Conservation (phyloP, 768 basidiomycete genomes). For the Paxillus rubicundulus region DNA sequence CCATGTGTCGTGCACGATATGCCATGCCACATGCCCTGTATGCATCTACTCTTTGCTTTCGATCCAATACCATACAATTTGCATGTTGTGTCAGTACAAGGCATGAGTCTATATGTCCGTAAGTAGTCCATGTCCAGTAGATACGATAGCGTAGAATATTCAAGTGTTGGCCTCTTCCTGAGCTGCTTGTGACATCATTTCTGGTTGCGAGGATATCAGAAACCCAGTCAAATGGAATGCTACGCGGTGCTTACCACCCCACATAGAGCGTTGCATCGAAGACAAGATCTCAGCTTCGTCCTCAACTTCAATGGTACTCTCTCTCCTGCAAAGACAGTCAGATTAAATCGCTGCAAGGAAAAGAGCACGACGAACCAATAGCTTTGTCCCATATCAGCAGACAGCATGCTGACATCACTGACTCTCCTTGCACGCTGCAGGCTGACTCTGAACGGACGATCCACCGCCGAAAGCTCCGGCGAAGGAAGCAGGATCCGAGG, state of each 20-base stretch:
- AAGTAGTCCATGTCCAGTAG: slow-evolving; percentile 9
- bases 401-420: slow-evolving; percentile 61
- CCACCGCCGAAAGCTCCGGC: slow-evolving; percentile 30
- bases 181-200: slow-evolving; percentile 47
- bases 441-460: slow-evolving; percentile 39
- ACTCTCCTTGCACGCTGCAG: slow-evolving; percentile 53
- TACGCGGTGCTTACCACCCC: slow-evolving; percentile 54
- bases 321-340: slow-evolving; percentile 9
- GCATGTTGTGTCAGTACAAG: slow-evolving; percentile 16
- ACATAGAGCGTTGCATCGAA: slow-evolving; percentile 64
- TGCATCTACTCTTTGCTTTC: slow-evolving; percentile 6
- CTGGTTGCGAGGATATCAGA: slow-evolving; percentile 11
- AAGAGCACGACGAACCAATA: slow-evolving; percentile 44
- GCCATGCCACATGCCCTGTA: not conserved
- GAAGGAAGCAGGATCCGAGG: slow-evolving; percentile 13
- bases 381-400: slow-evolving; percentile 47
- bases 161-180: slow-evolving; percentile 38
- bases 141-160: slow-evolving; percentile 2
- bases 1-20: not conserved
- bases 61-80: slow-evolving; percentile 15
- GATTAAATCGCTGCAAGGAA: not conserved
- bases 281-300: slow-evolving; percentile 41
- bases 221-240: not conserved
- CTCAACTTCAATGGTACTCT: slow-evolving; percentile 12
- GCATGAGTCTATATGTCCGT: slow-evolving; percentile 10